Evolutionary conservation across 2,329 filamentous ascomycete genomes (phyloP).

Genomic region (Cladobotryum protrusum): DNA sequence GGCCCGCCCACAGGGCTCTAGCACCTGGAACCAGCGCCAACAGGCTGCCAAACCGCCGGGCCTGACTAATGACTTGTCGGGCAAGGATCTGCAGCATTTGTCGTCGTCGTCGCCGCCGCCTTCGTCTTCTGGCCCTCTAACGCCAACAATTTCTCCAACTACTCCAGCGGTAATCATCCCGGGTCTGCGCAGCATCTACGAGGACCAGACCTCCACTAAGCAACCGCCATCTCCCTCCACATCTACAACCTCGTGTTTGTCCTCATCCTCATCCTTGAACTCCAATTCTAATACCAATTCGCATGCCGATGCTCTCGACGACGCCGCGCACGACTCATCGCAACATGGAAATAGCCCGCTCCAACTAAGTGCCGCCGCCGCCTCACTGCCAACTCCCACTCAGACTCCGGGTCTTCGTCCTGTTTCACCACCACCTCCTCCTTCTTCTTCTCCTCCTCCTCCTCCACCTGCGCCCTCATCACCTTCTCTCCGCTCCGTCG

Average conservation of each 20-base stretch:
- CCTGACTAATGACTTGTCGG: conserved; percentile 2
- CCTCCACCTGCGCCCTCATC: conserved; percentile 25
- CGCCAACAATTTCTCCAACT: conserved; percentile 1
- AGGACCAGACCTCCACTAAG: not conserved
- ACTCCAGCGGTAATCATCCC: not conserved
- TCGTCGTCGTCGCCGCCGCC: not conserved
- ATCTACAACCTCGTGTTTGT: not conserved
- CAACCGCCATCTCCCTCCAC: too few species aligned
- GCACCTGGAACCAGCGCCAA: not conserved
- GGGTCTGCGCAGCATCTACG: not conserved
- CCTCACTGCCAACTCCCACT: conserved; percentile 4
- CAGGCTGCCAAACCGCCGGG: not conserved
- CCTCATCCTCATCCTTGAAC: not conserved
- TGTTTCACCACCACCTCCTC: not conserved
- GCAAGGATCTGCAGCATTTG: not conserved
- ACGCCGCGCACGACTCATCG: not conserved
- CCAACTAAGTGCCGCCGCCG: conserved; percentile 14
- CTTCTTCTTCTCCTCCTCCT: conserved; percentile 36
- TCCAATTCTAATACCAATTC: not conserved
- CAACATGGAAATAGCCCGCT: not conserved
- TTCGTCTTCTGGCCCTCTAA: not conserved
- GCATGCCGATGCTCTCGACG: not conserved
- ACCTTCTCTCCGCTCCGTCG: conserved; percentile 7
- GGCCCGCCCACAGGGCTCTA: not conserved
- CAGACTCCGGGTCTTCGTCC: not conserved